Evolutionary conservation across 768 basidiomycete genomes (phyloP), one percentile per base, ranked within the genome.

Genomic region (Boletus sensibilis): DNA sequence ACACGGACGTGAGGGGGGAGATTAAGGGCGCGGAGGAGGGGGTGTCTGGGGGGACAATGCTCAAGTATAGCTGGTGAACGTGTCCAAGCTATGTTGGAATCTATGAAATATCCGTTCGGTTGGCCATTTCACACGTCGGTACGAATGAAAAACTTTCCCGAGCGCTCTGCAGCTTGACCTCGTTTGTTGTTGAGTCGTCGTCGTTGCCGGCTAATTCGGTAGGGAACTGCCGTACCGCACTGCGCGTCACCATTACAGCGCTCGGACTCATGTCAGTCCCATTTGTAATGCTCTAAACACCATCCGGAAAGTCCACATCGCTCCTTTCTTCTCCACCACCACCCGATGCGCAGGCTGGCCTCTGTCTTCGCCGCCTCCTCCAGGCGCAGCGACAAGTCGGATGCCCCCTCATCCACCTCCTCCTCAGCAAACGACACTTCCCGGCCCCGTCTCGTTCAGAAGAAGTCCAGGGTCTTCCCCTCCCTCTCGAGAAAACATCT

Each of bases 341-440:
- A 66, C 39, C 55, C 60, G 59, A 88, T 88, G 86, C 85, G 85
- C 66, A 82, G 86, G 62, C 73, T 90, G 67, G 79, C 79, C 54
- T 81, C 84, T 49, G 80, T 84, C 64, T 82, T 89, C 62, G 64
- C 85, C 61, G 60, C 70, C 66, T 68, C 70, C 35, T 70, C 74
- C 66, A 77, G 75, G 62, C 67, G 66, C 52, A 48, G 50, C 27
- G 68, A 73, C 70, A 68, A 62, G 60, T 53, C 66, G n/a, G 62
- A 68, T 55, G 54, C 49, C 14, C 41, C 60, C 21, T 34, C 63
- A 5, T 37, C 52, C 31, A 55, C 59, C 45, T 52, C 65, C 38
- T 39, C 65, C 35, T 49, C 67, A 5, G 47, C 56, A 45, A 58
- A 68, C 43, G 62, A 61, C 57, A 9, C 50, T 13, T 23, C 58